Percentiles rank a stretch among this genome's conserved stretches.
Conservation (phyloP, 1,139 yeast species). For the Taphrina communis region DNA sequence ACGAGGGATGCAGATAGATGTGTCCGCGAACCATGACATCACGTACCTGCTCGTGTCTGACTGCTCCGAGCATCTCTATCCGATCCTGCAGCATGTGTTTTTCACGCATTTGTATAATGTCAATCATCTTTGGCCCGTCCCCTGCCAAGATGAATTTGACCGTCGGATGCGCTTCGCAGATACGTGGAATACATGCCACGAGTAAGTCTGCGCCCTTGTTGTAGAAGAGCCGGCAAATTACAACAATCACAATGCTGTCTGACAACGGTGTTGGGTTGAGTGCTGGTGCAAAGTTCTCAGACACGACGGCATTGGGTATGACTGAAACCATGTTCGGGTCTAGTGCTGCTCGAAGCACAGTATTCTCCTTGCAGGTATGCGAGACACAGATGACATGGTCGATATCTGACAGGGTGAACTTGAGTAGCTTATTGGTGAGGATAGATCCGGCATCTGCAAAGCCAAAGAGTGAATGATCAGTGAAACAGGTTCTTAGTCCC, state of each 20-base stretch:
- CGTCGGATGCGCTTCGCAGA: constrained; percentile 67
- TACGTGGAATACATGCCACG: constrained; percentile 82
- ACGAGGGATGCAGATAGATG: constrained; percentile 88
- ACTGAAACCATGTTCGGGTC: constrained; percentile 83
- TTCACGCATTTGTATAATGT: constrained; percentile 94
- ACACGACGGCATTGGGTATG: constrained; percentile 93
- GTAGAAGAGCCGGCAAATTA: constrained; percentile 88
- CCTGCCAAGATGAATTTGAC: constrained; percentile 91
- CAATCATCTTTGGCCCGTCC: constrained; percentile 93
- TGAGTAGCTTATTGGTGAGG: constrained; percentile 81
- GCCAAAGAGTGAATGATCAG: constrained; percentile 95
- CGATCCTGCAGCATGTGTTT: constrained; percentile 82
- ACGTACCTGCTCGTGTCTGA: constrained; percentile 89
- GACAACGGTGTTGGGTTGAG: constrained; percentile 13
- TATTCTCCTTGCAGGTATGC: constrained; percentile 91
- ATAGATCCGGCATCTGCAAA: constrained; percentile 86
- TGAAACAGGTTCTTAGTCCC: constrained; percentile 89
- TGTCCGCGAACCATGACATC: constrained; percentile 91
- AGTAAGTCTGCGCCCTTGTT: constrained; percentile 94
- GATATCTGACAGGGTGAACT: constrained; percentile 81
- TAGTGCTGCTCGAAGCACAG: constrained; percentile 82
- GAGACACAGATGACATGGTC: constrained; percentile 96
- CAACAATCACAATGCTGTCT: constrained; percentile 73
- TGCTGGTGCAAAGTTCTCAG: constrained; percentile 77
- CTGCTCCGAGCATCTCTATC: constrained; percentile 82